phyloP scores from a whole-genome alignment of 208 protist genomes.

The Acanthamoeba triangularis region DNA sequence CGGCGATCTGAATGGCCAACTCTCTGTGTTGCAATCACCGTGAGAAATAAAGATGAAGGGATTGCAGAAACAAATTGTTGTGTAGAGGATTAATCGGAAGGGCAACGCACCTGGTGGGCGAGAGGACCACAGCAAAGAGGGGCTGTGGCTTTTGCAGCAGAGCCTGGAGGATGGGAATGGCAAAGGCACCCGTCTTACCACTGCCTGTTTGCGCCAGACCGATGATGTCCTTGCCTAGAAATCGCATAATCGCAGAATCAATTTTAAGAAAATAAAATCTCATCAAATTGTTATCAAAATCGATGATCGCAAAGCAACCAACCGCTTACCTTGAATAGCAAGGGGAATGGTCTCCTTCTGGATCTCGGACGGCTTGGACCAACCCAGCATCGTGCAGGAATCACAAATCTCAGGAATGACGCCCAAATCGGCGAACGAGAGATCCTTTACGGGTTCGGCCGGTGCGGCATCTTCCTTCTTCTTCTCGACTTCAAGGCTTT shows the following conservation, averaged over 20 bases:
- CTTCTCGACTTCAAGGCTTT: constrained; percentile 7
- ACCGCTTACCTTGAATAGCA: constrained; percentile 90
- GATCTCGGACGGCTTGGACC: constrained; percentile 96
- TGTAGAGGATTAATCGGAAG: not conserved
- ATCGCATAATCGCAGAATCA: not conserved
- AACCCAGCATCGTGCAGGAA: constrained; percentile 95
- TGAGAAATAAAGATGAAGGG: not conserved
- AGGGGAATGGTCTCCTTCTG: constrained; percentile 97
- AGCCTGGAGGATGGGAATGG: constrained; percentile 98
- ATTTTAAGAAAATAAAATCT: not conserved
- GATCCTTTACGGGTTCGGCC: not conserved
- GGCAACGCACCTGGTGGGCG: constrained; percentile 95
- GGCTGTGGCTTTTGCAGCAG: constrained; percentile 96
- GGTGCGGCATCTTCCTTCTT: constrained; percentile 14
- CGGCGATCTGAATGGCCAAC: constrained; percentile 98
- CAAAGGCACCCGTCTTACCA: constrained; percentile 99
- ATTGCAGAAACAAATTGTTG: too few species aligned
- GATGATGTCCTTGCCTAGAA: constrained; percentile 94
- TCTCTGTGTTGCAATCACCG: constrained; percentile 89
- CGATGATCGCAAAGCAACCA: not conserved
- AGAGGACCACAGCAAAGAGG: constrained; percentile 95
- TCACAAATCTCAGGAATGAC: constrained; percentile 95
- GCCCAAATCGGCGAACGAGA: constrained; percentile 94
- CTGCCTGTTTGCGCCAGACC: constrained; percentile 99
- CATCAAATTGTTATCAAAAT: not conserved